Percentiles rank a stretch among this genome's conserved stretches.
Evolutionary conservation across 768 basidiomycete genomes (phyloP).

Genomic region (Myochromella boudieri): DNA sequence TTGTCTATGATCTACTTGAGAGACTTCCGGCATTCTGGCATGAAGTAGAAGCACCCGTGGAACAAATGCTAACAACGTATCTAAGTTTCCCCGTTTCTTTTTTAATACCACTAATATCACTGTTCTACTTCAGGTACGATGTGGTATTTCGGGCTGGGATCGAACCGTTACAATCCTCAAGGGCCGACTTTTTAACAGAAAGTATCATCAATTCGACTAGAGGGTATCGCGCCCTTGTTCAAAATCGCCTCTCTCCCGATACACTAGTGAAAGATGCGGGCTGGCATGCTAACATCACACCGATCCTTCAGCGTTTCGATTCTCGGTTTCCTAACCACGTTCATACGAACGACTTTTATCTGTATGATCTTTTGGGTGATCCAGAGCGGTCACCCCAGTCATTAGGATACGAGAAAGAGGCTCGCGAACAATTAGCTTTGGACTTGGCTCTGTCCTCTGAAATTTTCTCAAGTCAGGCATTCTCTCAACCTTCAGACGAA

Average conservation of each 20-base stretch:
- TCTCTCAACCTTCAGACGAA: conserved; percentile 27
- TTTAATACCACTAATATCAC: conserved; percentile 3
- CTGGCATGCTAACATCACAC: conserved; percentile 55
- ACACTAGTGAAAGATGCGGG: conserved; percentile 38
- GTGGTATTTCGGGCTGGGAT: conserved; percentile 54
- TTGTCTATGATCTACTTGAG: conserved; percentile 50
- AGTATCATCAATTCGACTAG: conserved; percentile 49
- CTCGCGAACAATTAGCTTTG: conserved; percentile 59
- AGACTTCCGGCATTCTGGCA: conserved; percentile 59
- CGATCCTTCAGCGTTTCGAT: conserved; percentile 44
- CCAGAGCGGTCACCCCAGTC: conserved; percentile 37
- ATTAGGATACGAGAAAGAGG: conserved; percentile 47
- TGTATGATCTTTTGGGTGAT: conserved; percentile 46
- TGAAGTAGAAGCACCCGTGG: conserved; percentile 42
- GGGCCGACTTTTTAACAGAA: conserved; percentile 60
- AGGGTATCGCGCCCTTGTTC: conserved; percentile 52
- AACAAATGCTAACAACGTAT: conserved; percentile 65
- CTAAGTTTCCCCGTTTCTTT: conserved; percentile 9
- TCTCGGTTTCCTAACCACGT: conserved; percentile 34
- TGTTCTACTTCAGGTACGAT: conserved; percentile 51
- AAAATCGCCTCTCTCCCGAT: conserved; percentile 43
- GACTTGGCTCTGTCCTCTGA: conserved; percentile 63
- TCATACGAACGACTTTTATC: conserved; percentile 31
- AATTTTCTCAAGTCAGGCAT: conserved; percentile 49
- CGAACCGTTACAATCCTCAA: conserved; percentile 39